Percentiles rank a stretch among this genome's conserved stretches.
These are phyloP conservation scores for Eustoma russellianum DNA, from an alignment of 257 asterid species.

Conservation along the genomic window DNA sequence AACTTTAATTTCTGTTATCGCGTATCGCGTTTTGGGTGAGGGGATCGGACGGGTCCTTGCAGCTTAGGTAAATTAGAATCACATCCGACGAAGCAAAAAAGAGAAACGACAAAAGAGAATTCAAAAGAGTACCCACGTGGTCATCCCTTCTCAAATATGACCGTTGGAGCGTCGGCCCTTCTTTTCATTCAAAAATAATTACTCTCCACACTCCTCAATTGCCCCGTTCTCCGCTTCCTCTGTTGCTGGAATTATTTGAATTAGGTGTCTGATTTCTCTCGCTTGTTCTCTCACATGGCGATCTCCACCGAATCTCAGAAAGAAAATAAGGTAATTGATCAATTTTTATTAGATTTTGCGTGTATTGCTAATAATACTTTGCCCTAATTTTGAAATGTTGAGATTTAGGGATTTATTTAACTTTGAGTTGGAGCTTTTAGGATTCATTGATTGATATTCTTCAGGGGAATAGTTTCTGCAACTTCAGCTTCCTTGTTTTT, in stretches of 20 bases:
- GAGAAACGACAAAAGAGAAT: no score
- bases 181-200: conserved; percentile 13
- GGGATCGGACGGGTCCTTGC: no score
- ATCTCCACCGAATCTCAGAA: conserved; percentile 36
- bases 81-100: no score
- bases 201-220: background rate
- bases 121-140: conserved; percentile 9
- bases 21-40: no score
- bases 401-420: no score
- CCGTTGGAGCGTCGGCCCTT: conserved; percentile 14
- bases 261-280: background rate
- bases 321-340: conserved; percentile 35
- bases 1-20: no score
- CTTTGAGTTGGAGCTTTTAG: background rate
- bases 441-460: background rate
- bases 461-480: no score
- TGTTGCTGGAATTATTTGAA: background rate
- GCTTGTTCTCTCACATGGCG: conserved; percentile 24
- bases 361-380: background rate
- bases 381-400: background rate
- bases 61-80: no score
- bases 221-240: background rate
- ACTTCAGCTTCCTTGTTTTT: background rate
- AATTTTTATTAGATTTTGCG: background rate
- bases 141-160: no score